phyloP scores from a whole-genome alignment of 441 rosid genomes.

The Brassica balearica region DNA sequence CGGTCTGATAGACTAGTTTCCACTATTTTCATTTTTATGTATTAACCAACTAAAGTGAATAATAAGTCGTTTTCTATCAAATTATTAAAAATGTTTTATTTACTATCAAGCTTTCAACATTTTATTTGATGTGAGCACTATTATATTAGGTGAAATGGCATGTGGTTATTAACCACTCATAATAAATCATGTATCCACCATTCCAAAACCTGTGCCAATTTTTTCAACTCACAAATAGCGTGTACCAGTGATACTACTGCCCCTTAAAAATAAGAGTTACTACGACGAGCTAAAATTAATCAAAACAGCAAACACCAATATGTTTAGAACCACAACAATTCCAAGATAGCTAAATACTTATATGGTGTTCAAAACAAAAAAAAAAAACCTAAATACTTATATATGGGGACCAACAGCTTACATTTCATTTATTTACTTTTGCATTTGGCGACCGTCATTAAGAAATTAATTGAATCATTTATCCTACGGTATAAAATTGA shows the following conservation, averaged over 20 bases:
- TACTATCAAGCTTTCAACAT: not conserved
- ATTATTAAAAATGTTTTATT: not conserved
- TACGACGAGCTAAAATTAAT: not conserved
- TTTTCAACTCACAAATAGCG: constrained; percentile 42
- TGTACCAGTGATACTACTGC: constrained; percentile 30
- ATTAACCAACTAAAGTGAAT: constrained; percentile 8
- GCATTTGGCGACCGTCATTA: constrained; percentile 4
- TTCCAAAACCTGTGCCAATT: constrained; percentile 23
- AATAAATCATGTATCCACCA: constrained; percentile 28
- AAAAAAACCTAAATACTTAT: too few relatives aligned
- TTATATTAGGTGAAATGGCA: constrained; percentile 36
- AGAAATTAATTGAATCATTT: not conserved
- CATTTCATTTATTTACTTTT: constrained; percentile 1
- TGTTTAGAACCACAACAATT: not conserved
- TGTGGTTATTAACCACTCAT: constrained; percentile 39
- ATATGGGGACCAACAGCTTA: too few relatives aligned
- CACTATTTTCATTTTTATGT: not conserved
- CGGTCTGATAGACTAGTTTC: not conserved
- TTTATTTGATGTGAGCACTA: constrained; percentile 5
- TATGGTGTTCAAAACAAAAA: too few relatives aligned
- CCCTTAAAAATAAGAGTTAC: not conserved
- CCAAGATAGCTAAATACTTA: too few relatives aligned
- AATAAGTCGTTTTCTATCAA: constrained; percentile 3
- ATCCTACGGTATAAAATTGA: not conserved
- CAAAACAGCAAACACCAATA: not conserved